Evolutionary conservation across 768 basidiomycete genomes (phyloP), one percentile per base, ranked within the genome.

Genomic region (Termitomyces sp.): DNA sequence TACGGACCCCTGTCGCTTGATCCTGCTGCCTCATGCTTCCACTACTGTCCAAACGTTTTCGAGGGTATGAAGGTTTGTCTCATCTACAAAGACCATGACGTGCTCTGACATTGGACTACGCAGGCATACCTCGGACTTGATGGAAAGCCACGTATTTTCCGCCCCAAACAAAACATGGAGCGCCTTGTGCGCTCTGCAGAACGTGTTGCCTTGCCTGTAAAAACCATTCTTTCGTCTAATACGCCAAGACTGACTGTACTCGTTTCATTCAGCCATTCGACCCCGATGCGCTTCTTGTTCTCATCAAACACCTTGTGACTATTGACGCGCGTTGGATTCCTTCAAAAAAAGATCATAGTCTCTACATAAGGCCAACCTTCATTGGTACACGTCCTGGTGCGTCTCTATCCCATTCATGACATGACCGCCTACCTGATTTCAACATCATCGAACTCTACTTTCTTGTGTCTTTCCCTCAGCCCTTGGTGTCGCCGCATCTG

Each of bases 251-350:
- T 14, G 2, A 50, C 37, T 26, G 21, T 34, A 34, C 38, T 44
- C 55, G 8, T 43, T 38, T 42, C 12, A 26, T 37, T 22, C 42
- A 89, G 88, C 76, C 79, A 15, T 96, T 97, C 69, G 74, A 91
- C 64, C 78, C 81, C 4, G 76, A 83, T 35, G 83, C 81, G 3
- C 74, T 95, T 24, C 73, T 87, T 0, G 75, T 79, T 46, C 79
- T 93, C 59, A 87, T 98, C 65, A 86, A 88, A 68, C 79, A 79
- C 46, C 80, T 98, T 56, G 83, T 90, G 47, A 53, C 66, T 41
- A 59, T 88, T 45, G 94, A 98, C 43, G 69, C 75, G n/a, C 81
- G 86, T 11, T 97, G 94, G 93, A 91, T 97, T 32, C 94, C 93
- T 3, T 70, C 74, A 2, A 68, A 74, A 12, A 75, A 81, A 2